Base-by-base conservation (phyloP, 805 yeast genomes). In the Nakazawaea laoshanensis region DNA sequence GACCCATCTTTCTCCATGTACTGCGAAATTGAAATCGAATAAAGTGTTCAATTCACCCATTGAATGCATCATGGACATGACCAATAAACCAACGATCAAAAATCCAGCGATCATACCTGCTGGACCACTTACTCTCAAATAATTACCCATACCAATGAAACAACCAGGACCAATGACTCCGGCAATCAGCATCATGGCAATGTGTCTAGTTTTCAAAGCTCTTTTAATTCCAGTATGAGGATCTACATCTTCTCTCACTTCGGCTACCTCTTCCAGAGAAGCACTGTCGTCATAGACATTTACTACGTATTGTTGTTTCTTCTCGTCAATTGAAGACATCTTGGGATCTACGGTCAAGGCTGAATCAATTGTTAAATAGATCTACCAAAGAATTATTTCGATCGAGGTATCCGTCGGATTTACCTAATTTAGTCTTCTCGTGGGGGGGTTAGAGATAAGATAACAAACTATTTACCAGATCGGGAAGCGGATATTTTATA, bases 91-190 rank as follows among this genome's bases (percentile, higher is more conserved):
- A 29, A 71, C 68, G 25, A 73, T 49, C 2, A 66, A 63, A 46
- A 70, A 73, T 1, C 77, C 74, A 14, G 26, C 19, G 13, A 32
- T 32, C 20, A 73, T 50, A 40, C 74, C 70, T 21, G 65, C 76
- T 0, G 79, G 78, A 4, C 75, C 74, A 28, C 71, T 70, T 23
- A 61, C 49, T 6, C 54, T 45, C 11, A 73, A 52, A 21, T 75
- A 73, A n/a, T 57, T 46, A 5, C 75, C 74, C 34, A 75, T 19
- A 31, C 28, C 27, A 17, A 74, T 63, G 31, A 71, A 55, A 18
- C 65, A 65, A 40, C 79, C 80, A 1, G 79, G 79, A 0, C 80
- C 80, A 35, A 74, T 67, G 32, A 74, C 64, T 25, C 79, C 78
- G 17, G 77, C 74, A 7, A 71, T 43, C 3, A 74, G 74, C 33